phyloP scores from a whole-genome alignment of 1,284 basidiomycete species.

The Austroboletus niveus region DNA sequence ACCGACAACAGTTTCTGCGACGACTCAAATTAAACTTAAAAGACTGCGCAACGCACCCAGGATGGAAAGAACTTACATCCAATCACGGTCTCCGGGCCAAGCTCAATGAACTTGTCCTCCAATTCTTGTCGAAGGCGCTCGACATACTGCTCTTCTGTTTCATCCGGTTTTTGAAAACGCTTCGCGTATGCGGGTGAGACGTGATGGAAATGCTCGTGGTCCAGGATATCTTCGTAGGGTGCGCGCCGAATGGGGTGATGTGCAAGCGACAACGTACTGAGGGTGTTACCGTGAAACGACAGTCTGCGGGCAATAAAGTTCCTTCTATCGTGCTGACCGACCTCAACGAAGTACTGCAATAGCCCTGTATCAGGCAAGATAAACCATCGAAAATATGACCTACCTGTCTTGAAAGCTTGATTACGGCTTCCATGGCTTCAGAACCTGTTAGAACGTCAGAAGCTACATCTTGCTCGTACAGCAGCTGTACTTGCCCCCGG shows the following conservation, averaged over 20 bases:
- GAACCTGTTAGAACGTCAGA: slow-evolving; percentile 49
- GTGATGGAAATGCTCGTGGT: slow-evolving; percentile 67
- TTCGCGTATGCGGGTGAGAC: slow-evolving; percentile 85
- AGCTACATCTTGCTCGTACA: background rate
- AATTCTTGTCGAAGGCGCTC: slow-evolving; percentile 73
- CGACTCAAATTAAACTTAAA: slow-evolving; percentile 49
- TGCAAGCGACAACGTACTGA: slow-evolving; percentile 66
- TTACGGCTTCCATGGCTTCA: slow-evolving; percentile 80
- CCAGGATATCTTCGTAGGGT: slow-evolving; percentile 65
- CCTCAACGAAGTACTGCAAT: slow-evolving; percentile 65
- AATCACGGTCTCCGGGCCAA: slow-evolving; percentile 79
- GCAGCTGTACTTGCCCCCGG: slow-evolving; percentile 52
- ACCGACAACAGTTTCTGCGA: slow-evolving; percentile 81
- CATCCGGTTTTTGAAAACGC: slow-evolving; percentile 65
- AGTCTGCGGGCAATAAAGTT: slow-evolving; percentile 80
- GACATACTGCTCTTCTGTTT: slow-evolving; percentile 77
- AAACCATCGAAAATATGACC: slow-evolving; percentile 5
- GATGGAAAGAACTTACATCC: slow-evolving; percentile 51
- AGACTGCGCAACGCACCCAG: background rate
- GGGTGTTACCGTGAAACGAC: slow-evolving; percentile 84
- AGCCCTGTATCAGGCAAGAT: slow-evolving; percentile 4
- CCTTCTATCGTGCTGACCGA: slow-evolving; percentile 60
- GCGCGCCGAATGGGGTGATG: slow-evolving; percentile 63
- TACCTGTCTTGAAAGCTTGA: slow-evolving; percentile 78
- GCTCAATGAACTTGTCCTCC: slow-evolving; percentile 77